Evolutionary conservation across 345 rosid species (phyloP), one percentile per base, ranked within the genome.

Genomic region (Gossypium sturtianum): DNA sequence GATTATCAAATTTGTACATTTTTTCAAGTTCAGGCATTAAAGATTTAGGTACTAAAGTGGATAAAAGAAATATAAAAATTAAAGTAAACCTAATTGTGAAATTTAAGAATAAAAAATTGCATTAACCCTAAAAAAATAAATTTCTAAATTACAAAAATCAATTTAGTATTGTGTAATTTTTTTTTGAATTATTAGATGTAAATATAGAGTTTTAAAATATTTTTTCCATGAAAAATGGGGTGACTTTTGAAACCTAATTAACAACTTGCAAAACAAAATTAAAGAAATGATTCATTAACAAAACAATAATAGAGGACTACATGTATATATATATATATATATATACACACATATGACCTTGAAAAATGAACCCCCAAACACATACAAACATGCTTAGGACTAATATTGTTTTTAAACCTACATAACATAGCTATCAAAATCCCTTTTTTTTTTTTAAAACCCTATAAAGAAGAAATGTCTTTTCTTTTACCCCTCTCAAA

Each of bases 381-480:
- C 51, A n/a, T 11, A 48, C 17, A n/a, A 51, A 66, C 60, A 59
- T 62, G 77, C 29, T 67, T 47, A 64, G 66, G 34, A 19, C 27
- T 70, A 74, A 80, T 57, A 66, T 76, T 11, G 68, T 4, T 70
- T 19, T 61, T 51, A 62, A 71, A 58, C 57, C 68, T 48, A 47
- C 5, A n/a, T 49, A 49, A 47, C 5, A n/a, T 49, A 68, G 56
- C 45, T 51, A 11, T 25, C 38, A 13, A 59, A 51, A 43, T 54
- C 72, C 44, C 9, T 16, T 49, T 49, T 49, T 17, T 68, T 23
- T 25, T 25, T 0, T 0, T 2, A 44, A 45, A 45, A 16, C 23
- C 19, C 10, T 19, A 5, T 7, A 54, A 54, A 48, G 9, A 48
- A 48, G 52, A n/a, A 2, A n/a, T n/a, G 58, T 8, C 10, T 54